These are phyloP conservation scores for Yarrowia porcina DNA, from an alignment of 805 yeast genomes.

Conservation along the genomic window DNA sequence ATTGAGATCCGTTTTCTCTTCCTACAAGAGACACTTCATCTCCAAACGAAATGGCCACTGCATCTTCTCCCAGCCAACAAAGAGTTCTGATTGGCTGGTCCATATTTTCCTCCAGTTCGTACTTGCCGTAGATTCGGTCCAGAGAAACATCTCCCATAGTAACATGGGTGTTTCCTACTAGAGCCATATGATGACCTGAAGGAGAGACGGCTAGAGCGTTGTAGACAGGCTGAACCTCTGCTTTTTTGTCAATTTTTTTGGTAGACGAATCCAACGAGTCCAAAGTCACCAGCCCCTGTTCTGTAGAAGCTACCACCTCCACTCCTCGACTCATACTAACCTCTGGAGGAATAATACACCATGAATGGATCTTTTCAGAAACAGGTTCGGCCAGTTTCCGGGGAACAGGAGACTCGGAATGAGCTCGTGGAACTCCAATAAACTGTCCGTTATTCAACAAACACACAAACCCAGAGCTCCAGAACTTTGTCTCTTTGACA, in stretches of 20 bases:
- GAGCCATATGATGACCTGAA: constrained; percentile 53
- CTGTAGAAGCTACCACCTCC: constrained; percentile 36
- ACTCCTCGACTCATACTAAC: constrained; percentile 32
- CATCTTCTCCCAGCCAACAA: constrained; percentile 84
- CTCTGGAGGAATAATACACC: constrained; percentile 37
- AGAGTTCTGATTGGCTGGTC: background rate
- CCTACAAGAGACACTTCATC: constrained; percentile 71
- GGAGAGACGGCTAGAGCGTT: constrained; percentile 47
- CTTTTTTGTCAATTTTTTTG: constrained; percentile 26
- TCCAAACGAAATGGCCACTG: constrained; percentile 55
- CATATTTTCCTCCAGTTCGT: background rate
- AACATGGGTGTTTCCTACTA: constrained; percentile 34
- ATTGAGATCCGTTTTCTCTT: constrained; percentile 52
- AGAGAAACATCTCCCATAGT: constrained; percentile 18
- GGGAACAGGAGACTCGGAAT: background rate
- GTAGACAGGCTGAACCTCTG: background rate
- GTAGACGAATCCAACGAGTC: constrained; percentile 9
- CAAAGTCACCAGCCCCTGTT: constrained; percentile 28
- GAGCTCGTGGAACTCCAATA: constrained; percentile 37
- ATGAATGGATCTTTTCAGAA: constrained; percentile 30
- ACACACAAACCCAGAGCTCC: constrained; percentile 47
- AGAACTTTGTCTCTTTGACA: constrained; percentile 42
- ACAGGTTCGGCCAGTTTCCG: background rate
- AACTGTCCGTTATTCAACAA: constrained; percentile 45
- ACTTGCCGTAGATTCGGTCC: constrained; percentile 16